These are phyloP conservation scores for Tephrocybe sp. DNA, from an alignment of 768 basidiomycete genomes.

Conservation along the genomic window DNA sequence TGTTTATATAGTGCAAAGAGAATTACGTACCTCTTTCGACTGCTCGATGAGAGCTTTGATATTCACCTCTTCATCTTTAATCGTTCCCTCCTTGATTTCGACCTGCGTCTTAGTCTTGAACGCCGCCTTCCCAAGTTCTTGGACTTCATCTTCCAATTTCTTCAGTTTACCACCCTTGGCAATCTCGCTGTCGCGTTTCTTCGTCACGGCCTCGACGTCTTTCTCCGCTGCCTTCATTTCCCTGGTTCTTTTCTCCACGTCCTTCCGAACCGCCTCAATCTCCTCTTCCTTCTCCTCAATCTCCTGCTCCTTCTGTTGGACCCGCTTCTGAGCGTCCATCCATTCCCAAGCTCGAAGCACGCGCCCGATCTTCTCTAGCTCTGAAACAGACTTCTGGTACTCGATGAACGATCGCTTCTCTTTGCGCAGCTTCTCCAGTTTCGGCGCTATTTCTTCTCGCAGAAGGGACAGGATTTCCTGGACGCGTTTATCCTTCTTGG, in stretches of 20 bases:
- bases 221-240: constrained; percentile 67
- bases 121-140: constrained; percentile 72
- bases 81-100: constrained; percentile 72
- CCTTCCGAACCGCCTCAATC: constrained; percentile 41
- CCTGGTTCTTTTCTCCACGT: constrained; percentile 45
- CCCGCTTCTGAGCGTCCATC: constrained; percentile 56
- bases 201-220: constrained; percentile 61
- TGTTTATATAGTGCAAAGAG: neutral
- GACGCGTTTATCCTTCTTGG: constrained; percentile 95
- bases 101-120: constrained; percentile 83
- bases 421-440: constrained; percentile 82
- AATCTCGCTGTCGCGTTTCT: constrained; percentile 82
- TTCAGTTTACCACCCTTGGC: constrained; percentile 92
- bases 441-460: constrained; percentile 89
- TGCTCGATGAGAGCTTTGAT: constrained; percentile 50
- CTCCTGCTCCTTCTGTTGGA: constrained; percentile 52
- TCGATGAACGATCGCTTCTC: constrained; percentile 89
- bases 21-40: constrained; percentile 53
- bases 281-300: constrained; percentile 50
- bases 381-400: constrained; percentile 85
- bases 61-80: constrained; percentile 75
- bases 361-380: constrained; percentile 83
- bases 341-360: constrained; percentile 89
- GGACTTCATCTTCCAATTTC: constrained; percentile 77
- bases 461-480: constrained; percentile 82